Percentiles rank a stretch among this genome's conserved stretches.
Evolutionary conservation across 202 grass and related monocot genomes (phyloP).

Genomic region (Panicum virgatum): DNA sequence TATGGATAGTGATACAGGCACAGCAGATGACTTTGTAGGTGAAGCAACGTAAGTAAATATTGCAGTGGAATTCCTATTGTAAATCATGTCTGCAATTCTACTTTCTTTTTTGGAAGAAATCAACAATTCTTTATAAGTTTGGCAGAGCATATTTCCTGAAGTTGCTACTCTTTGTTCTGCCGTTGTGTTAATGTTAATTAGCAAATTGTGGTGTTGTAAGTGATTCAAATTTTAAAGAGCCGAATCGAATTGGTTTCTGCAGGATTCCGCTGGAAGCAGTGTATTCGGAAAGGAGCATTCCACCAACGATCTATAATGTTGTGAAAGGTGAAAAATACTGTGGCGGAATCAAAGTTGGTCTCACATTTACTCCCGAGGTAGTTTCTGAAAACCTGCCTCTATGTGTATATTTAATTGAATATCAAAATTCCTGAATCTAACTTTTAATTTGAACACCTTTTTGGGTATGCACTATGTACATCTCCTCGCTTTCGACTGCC

Average conservation of each 20-base stretch:
- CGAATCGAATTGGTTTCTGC: conserved; percentile 19
- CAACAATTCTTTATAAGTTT: neutral
- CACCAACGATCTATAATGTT: conserved; percentile 75
- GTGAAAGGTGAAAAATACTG: conserved; percentile 83
- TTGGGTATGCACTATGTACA: neutral
- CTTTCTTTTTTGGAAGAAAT: neutral
- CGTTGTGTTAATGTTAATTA: neutral
- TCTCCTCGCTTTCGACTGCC: neutral
- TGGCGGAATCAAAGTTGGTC: conserved; percentile 84
- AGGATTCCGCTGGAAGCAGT: conserved; percentile 86
- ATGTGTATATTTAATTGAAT: conserved; percentile 6
- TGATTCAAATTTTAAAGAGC: neutral
- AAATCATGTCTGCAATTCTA: conserved; percentile 11
- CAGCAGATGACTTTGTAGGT: conserved; percentile 77
- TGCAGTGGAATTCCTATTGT: neutral
- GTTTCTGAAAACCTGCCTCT: conserved; percentile 3
- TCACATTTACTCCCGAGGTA: conserved; percentile 83
- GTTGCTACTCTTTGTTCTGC: neutral
- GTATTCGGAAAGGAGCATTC: conserved; percentile 67
- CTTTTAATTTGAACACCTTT: neutral
- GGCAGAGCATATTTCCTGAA: conserved; percentile 20
- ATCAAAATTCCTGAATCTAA: conserved; percentile 26
- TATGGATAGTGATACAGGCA: conserved; percentile 76
- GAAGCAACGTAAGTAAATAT: conserved; percentile 66
- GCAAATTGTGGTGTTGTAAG: neutral